phyloP scores from a whole-genome alignment of 2,329 filamentous ascomycete genomes.

The Aspergillus pseudotamarii region DNA sequence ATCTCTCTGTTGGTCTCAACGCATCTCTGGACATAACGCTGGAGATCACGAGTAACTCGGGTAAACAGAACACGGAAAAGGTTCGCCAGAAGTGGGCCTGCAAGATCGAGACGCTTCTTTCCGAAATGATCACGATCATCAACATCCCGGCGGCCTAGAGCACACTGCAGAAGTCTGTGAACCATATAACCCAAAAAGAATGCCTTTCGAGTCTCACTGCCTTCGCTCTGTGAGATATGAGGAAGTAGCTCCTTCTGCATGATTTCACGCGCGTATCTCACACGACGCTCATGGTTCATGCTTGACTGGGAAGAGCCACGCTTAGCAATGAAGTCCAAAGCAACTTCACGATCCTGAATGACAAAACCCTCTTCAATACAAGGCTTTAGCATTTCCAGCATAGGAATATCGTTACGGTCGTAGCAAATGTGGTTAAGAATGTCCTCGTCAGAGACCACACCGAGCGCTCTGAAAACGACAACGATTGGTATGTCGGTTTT shows the following conservation, averaged over 20 bases:
- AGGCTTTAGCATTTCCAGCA: conserved; percentile 96
- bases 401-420: conserved; percentile 90
- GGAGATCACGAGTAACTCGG: conserved; percentile 87
- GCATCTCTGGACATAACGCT: conserved; percentile 86
- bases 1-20: conserved; percentile 89
- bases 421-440: conserved; percentile 98
- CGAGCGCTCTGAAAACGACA: conserved; percentile 92
- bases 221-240: conserved; percentile 93
- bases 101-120: conserved; percentile 95
- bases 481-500: conserved; percentile 91
- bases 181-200: conserved; percentile 99
- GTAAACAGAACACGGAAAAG: conserved; percentile 91
- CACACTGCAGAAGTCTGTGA: conserved; percentile 90
- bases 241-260: conserved; percentile 96
- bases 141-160: conserved; percentile 86
- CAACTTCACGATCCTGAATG: conserved; percentile 92
- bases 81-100: conserved; percentile 91
- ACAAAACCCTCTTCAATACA: conserved; percentile 97
- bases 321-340: conserved; percentile 93
- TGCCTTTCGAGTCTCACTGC: conserved; percentile 92
- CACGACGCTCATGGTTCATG: conserved; percentile 80
- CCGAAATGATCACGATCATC: conserved; percentile 99
- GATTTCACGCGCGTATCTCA: conserved; percentile 89
- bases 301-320: conserved; percentile 74
- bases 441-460: conserved; percentile 95